A percentile compares a stretch with the other conserved stretches of the same genome.
These are phyloP conservation scores for Monilinia polystroma DNA, from an alignment of 2,329 filamentous ascomycete species.

Conservation along the genomic window DNA sequence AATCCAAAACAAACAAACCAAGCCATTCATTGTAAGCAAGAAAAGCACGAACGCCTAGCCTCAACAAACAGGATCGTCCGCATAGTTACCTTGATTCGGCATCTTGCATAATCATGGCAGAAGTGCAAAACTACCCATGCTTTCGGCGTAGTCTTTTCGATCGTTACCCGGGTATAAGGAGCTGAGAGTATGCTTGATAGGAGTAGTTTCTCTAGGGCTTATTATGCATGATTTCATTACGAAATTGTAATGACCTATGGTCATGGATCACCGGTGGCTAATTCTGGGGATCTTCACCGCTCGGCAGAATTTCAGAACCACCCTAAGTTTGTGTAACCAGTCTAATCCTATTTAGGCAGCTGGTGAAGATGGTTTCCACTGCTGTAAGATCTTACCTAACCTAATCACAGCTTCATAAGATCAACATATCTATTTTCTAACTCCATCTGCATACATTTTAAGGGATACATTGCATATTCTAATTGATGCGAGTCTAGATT, in stretches of 20 bases:
- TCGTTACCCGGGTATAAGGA: neutral
- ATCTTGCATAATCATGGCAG: neutral
- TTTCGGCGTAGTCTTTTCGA: neutral
- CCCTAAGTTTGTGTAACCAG: neutral
- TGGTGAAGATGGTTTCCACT: neutral
- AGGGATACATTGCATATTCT: neutral
- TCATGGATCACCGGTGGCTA: no score
- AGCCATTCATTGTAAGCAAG: neutral
- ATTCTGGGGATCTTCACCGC: neutral
- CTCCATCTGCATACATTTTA: neutral
- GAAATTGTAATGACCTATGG: neutral
- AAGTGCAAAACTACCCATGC: neutral
- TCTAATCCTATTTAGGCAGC: neutral
- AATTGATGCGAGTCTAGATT: neutral
- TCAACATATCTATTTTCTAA: neutral
- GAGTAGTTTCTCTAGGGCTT: neutral
- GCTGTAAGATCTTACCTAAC: no score
- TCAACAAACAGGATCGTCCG: neutral
- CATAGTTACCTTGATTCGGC: neutral
- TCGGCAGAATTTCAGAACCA: neutral
- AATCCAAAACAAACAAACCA: neutral
- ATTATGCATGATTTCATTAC: neutral
- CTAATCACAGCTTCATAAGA: neutral
- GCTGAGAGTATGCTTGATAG: neutral
- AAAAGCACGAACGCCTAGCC: neutral